Percentiles rank a stretch among this genome's conserved stretches.
Evolutionary conservation across 768 basidiomycete genomes (phyloP).

Genomic region (Naganishia vishniacii): DNA sequence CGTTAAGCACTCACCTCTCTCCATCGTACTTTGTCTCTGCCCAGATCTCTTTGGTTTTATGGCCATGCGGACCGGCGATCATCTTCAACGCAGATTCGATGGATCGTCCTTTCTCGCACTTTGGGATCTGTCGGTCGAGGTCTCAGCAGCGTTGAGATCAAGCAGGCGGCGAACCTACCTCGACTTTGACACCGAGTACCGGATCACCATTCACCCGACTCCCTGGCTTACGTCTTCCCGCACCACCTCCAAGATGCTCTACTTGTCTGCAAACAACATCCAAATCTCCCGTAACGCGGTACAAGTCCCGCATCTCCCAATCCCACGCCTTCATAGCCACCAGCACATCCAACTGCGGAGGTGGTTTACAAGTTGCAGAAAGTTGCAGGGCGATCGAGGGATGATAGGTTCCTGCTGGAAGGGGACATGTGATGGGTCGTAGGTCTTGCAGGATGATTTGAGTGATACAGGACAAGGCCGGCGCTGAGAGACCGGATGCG

Average conservation of each 20-base stretch:
- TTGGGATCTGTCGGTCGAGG: constrained; percentile 62
- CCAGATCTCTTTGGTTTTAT: constrained; percentile 56
- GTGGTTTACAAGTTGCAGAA: constrained; percentile 60
- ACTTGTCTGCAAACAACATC: constrained; percentile 54
- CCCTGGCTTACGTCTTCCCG: constrained; percentile 10
- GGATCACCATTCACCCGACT: constrained; percentile 47
- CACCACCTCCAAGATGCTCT: constrained; percentile 46
- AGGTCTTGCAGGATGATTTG: constrained; percentile 87
- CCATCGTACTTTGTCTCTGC: constrained; percentile 94
- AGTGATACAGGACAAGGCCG: constrained; percentile 64
- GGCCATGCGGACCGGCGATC: constrained; percentile 44
- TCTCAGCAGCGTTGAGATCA: not conserved
- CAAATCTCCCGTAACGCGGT: constrained; percentile 57
- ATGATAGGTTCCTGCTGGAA: constrained; percentile 52
- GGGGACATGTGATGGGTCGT: constrained; percentile 68
- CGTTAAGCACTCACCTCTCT: constrained; percentile 55
- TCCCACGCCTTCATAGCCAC: constrained; percentile 74
- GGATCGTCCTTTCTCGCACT: constrained; percentile 68
- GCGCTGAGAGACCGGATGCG: constrained; percentile 54
- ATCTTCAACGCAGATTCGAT: constrained; percentile 56
- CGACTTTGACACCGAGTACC: constrained; percentile 59
- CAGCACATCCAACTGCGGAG: constrained; percentile 55
- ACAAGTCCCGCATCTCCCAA: constrained; percentile 57
- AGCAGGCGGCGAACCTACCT: constrained; percentile 51
- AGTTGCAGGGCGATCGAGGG: constrained; percentile 54